phyloP scores from a whole-genome alignment of 768 basidiomycete genomes.

The Scleroderma citrinum region DNA sequence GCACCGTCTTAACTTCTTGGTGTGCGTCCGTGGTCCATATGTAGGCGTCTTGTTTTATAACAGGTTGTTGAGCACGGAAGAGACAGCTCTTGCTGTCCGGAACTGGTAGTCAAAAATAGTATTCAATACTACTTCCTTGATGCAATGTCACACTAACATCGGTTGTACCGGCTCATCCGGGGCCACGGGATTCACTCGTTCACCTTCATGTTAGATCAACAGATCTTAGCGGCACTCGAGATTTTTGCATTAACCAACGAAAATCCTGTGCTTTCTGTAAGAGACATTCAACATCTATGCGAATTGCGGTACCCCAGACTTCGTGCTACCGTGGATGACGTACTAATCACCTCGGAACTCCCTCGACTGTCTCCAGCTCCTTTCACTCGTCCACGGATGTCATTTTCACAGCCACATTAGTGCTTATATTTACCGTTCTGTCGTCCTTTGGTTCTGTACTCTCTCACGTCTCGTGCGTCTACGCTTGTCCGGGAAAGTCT shows the following conservation, averaged over 20 bases:
- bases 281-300: constrained; percentile 17
- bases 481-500: too few species aligned
- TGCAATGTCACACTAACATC: constrained; percentile 1
- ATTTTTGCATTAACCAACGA: constrained; percentile 3
- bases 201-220: constrained; percentile 28
- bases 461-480: too few species aligned
- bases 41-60: constrained; percentile 24
- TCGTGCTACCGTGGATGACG: constrained; percentile 1
- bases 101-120: constrained; percentile 27
- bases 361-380: constrained; percentile 19
- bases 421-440: too few species aligned
- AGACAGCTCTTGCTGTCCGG: constrained; percentile 21
- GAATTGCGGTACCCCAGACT: constrained; percentile 23
- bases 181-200: constrained; percentile 24
- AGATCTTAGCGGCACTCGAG: constrained; percentile 19
- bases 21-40: constrained; percentile 27
- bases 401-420: constrained; percentile 25
- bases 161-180: constrained; percentile 14
- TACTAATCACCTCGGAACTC: constrained; percentile 31
- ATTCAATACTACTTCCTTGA: neutral
- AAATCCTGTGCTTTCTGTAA: constrained; percentile 4
- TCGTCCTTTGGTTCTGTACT: too few species aligned
- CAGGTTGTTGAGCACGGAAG: constrained; percentile 1
- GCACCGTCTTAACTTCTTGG: constrained; percentile 18
- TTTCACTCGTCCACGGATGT: constrained; percentile 23